Conservation (phyloP, 768 basidiomycete species). For the Boletus rex-veris region DNA sequence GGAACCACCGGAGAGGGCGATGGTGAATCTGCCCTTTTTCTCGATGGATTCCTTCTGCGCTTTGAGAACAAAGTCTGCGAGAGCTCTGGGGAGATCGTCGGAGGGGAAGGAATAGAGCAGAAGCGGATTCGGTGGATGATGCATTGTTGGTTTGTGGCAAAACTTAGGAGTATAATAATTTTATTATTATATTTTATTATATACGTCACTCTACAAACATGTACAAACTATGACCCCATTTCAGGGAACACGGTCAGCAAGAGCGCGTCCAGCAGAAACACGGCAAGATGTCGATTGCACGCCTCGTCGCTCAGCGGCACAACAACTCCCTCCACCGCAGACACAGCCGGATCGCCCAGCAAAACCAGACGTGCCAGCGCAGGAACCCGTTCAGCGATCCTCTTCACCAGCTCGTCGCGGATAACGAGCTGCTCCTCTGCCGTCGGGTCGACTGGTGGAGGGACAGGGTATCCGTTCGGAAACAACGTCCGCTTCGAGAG, state of each 20-base stretch:
- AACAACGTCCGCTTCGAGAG: constrained; percentile 71
- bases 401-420: constrained; percentile 37
- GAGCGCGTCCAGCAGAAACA: constrained; percentile 71
- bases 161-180: not conserved
- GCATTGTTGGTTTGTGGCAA: constrained; percentile 21
- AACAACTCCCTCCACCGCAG: constrained; percentile 50
- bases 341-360: constrained; percentile 50
- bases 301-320: constrained; percentile 57
- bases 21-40: constrained; percentile 85
- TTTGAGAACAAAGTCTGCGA: constrained; percentile 80
- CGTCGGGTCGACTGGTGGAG: constrained; percentile 69
- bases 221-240: constrained; percentile 37
- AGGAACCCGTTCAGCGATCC: constrained; percentile 43
- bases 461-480: constrained; percentile 84
- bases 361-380: not conserved
- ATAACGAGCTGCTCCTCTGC: constrained; percentile 69
- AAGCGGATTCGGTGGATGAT: constrained; percentile 61
- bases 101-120: constrained; percentile 70
- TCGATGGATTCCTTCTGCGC: constrained; percentile 87
- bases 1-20: constrained; percentile 93
- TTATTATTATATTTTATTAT: not conserved
- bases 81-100: constrained; percentile 52
- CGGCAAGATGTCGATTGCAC: constrained; percentile 78
- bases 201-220: constrained; percentile 28
- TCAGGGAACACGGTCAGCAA: constrained; percentile 78